Base-by-base conservation (phyloP, 768 basidiomycete genomes). In the Phanerodontia chrysosporium region DNA sequence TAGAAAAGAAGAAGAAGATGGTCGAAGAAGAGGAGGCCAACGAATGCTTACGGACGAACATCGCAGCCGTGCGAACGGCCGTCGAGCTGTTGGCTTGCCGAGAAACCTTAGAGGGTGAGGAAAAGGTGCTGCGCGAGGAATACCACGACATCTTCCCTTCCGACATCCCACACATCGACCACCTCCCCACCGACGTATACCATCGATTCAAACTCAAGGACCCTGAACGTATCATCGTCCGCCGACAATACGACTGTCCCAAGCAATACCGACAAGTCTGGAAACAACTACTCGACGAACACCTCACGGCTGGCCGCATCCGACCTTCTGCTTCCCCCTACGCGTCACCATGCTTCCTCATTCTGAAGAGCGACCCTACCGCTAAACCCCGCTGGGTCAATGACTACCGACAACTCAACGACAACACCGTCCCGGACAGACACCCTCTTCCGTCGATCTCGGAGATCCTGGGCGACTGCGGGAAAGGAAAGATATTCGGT, bases 401-500 rank as follows among this genome's bases (percentile, higher is more conserved):
- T 32, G 62, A 67, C 39, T 69, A 64, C 32, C 61, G 56, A 2
- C 1, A n/a, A 0, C 49, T 67, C 0, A 70, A 69, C 46, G 49
- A 14, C 0, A 67, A 67, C 54, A 69, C 60, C 0, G 28, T 68
- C 0, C 55, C 54, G 1, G 67, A 69, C 36, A 36, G 49, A 0
- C 57, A 62, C 29, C 62, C 65, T 0, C 51, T 68, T 21, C 66
- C 66, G 0, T n/a, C 29, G 0, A 48, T 68, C 27, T 51, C 51
- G 21, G 64, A 69, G 3, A 67, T 68, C 16, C 60, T 67, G 1
- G 30, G 67, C 0, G 72, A 76, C 44, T 75, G 73, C 56, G 32
- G 70, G 0, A 70, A 73, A 44, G 76, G 75, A 0, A 69, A 67
- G 21, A 64, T 75, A n/a, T n/a, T n/a, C n/a, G n/a, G n/a, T n/a